Evolutionary conservation across 441 rosid species (phyloP), one percentile per base, ranked within the genome.

Genomic region (Erodium trifolium): DNA sequence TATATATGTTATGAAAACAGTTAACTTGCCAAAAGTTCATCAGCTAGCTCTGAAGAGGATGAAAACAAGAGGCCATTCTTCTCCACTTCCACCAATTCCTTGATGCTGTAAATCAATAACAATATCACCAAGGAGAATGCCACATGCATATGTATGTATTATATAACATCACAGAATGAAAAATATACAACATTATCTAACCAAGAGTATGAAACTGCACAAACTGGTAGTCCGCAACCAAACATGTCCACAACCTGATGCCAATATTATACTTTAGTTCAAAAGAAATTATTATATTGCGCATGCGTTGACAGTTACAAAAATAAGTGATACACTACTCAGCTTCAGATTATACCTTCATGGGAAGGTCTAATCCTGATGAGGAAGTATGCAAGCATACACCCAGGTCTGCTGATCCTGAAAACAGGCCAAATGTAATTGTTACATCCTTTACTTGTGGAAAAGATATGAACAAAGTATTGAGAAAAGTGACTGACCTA

Each of bases 381-480:
- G 99, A 94, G 68, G 99, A 94, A 75, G 99, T 94, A 73, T 94
- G 98, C 78, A 94, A 81, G 79, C 99, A 92, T 74, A 94, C 99
- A 71, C 98, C 98, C 49, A 94, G 89, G 77, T 94, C 98, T 55
- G 97, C 94, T 37, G 99, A 90, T 51, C 96, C 93, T 88, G 82
- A 72, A 73, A 67, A 31, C 13, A 45, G 11, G 34, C 27, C 63
- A 37, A 35, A 68, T 10, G 29, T 60, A 57, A 23, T 14, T 51
- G 31, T 65, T 27, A 66, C 34, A 31, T 31, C 34, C 34, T 31
- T 57, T 14, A 27, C 65, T 8, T 13, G 16, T 31, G 13, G 34
- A 10, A 1, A 7, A 66, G 3, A 13, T 27, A 19, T 18, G 27
- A 14, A 37, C 29, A 18, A 10, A 18, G 65, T 6, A 29, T 2